Evolutionary conservation across 2,329 filamentous ascomycete genomes (phyloP), one percentile per base, ranked within the genome.

Genomic region (Fusarium marasasianum): DNA sequence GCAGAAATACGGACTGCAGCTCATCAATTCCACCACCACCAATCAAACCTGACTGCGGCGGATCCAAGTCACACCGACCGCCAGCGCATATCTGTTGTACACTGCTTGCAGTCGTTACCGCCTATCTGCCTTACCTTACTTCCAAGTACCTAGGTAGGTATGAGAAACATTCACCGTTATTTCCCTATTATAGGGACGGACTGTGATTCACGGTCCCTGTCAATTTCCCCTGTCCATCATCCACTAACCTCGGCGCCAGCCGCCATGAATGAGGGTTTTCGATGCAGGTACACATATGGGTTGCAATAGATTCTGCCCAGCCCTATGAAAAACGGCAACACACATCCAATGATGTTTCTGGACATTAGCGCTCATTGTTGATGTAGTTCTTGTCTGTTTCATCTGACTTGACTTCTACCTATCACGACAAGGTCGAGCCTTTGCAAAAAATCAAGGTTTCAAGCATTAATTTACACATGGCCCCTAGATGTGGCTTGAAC

Each of bases 11-110:
- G 18, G 51, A 54, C 20, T n/a, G 20, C 26, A 41, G 33, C 24
- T 55, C 51, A n/a, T 55, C 51, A 41, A 29, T 55, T 55, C 26
- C 35, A 67, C 50, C n/a, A 51, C 33, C 50, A 33, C 38, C 44
- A 54, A 54, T 47, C 56, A 57, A n/a, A 29, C 29, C 29, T 54
- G n/a, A 18, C 35, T 54, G 51, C 43, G 29, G 33, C 45, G 26
- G 51, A 48, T 45, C 31, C 33, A 44, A 31, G 56, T 63, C 62
- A 62, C 63, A 63, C 59, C 31, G 53, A 72, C 55, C 50, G 68
- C 72, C 72, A 75, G 56, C 72, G 63, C 72, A 74, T 75, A 53
- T 61, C 72, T 68, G 72, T 41, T 50, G 56, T 66, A 48, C 59
- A 35, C 63, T 53, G 20, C 53, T 50, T 54, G 40, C 58, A 67